Conservation (phyloP, 352 stramenopile genomes). For the Globisporangium nunn region DNA sequence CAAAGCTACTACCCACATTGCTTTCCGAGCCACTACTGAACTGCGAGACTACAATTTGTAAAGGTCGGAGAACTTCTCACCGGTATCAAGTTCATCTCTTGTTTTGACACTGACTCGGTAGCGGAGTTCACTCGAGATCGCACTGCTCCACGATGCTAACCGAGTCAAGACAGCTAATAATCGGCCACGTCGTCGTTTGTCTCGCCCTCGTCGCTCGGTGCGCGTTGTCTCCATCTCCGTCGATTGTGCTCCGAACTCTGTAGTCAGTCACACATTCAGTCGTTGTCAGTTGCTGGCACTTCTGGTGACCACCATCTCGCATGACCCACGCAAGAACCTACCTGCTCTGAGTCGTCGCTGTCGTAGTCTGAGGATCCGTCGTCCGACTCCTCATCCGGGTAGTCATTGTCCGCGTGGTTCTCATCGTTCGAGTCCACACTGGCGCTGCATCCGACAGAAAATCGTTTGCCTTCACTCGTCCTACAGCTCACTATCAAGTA, state of each 20-base stretch:
- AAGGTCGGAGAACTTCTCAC: too few relatives aligned
- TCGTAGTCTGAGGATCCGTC: conserved; percentile 20
- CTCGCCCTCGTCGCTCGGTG: conserved; percentile 12
- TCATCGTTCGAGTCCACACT: conserved; percentile 84
- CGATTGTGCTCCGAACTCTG: conserved; percentile 11
- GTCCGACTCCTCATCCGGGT: conserved; percentile 71
- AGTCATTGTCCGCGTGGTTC: conserved; percentile 71
- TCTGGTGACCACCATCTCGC: too few relatives aligned
- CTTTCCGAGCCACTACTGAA: too few relatives aligned
- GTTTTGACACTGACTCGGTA: too few relatives aligned
- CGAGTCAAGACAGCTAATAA: too few relatives aligned
- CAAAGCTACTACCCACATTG: too few relatives aligned
- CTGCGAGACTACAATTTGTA: too few relatives aligned
- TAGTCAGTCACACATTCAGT: background rate
- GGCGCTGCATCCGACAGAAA: conserved; percentile 25
- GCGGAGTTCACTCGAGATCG: too few relatives aligned
- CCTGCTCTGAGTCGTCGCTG: conserved; percentile 32
- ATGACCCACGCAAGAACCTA: background rate
- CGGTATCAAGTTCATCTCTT: too few relatives aligned
- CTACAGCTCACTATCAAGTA: conserved; percentile 1
- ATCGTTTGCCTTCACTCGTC: background rate
- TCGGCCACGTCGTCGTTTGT: conserved; percentile 5
- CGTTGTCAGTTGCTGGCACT: background rate
- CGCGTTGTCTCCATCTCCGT: conserved; percentile 10
- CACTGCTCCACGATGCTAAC: too few relatives aligned